Evolutionary conservation across 1,284 basidiomycete genomes (phyloP).

Genomic region (Exobasidium rhododendri): DNA sequence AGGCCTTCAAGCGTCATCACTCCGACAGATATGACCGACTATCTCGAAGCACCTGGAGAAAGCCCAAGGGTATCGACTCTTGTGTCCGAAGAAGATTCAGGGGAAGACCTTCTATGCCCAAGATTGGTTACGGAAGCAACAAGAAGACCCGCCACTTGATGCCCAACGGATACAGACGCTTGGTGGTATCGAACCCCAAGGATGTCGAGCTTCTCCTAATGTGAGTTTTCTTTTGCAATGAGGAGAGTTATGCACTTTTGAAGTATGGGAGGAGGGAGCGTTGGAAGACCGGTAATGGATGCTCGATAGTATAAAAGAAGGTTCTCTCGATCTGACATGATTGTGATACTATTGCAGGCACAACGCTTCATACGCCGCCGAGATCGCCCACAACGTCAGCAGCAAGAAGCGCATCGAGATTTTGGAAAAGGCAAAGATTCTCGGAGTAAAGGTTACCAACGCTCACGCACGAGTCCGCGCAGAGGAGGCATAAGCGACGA

Average conservation of each 20-base stretch:
- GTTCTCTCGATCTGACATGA: not conserved
- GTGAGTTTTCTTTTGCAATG: constrained; percentile 29
- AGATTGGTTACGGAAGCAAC: constrained; percentile 55
- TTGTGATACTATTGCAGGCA: constrained; percentile 64
- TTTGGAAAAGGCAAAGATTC: constrained; percentile 68
- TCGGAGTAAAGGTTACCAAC: constrained; percentile 77
- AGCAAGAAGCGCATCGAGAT: constrained; percentile 93
- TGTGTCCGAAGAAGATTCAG: constrained; percentile 52
- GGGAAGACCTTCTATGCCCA: constrained; percentile 49
- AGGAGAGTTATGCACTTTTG: not conserved
- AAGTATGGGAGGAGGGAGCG: not conserved
- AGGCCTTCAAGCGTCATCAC: constrained; percentile 54
- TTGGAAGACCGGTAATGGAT: not conserved
- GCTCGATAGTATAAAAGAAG: too few species aligned
- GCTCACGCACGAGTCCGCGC: constrained; percentile 88
- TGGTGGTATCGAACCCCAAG: constrained; percentile 50
- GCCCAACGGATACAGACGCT: constrained; percentile 54
- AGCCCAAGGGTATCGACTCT: constrained; percentile 55
- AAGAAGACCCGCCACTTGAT: constrained; percentile 55
- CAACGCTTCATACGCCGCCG: constrained; percentile 93
- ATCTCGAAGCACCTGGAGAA: constrained; percentile 45
- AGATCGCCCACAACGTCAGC: constrained; percentile 95
- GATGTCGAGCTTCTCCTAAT: constrained; percentile 54
- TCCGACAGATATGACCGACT: constrained; percentile 54
- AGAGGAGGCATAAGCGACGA: constrained; percentile 67